Evolutionary conservation across 306 rosid genomes (phyloP).

Genomic region (Begonia masoniana): DNA sequence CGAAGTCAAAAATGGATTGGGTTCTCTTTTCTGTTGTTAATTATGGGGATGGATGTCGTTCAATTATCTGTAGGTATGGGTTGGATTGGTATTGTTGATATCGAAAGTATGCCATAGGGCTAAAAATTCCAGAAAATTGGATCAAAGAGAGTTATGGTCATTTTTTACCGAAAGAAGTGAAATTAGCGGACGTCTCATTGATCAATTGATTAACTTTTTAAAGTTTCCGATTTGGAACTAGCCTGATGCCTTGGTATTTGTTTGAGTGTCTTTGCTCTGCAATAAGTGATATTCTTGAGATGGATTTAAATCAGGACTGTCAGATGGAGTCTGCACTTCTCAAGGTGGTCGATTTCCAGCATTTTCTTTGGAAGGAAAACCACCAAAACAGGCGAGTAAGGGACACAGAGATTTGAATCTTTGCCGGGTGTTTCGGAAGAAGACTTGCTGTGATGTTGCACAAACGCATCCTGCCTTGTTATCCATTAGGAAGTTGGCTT

Average conservation of each 20-base stretch:
- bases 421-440: slow-evolving; percentile 71
- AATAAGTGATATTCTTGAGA: not conserved
- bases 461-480: slow-evolving; percentile 79
- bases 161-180: not conserved
- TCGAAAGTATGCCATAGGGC: too few species aligned
- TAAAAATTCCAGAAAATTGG: not conserved
- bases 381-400: slow-evolving; percentile 44
- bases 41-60: not conserved
- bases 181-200: too few species aligned
- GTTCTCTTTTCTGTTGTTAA: not conserved
- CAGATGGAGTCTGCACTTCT: slow-evolving; percentile 59
- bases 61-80: too few species aligned
- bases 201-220: not conserved
- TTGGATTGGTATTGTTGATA: too few species aligned
- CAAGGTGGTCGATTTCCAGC: slow-evolving; percentile 84
- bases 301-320: slow-evolving; percentile 30
- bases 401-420: slow-evolving; percentile 76
- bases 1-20: not conserved
- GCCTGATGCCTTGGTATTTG: not conserved
- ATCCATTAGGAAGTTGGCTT: slow-evolving; percentile 64
- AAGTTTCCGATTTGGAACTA: not conserved
- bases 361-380: slow-evolving; percentile 58
- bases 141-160: not conserved
- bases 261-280: not conserved
- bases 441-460: slow-evolving; percentile 72